Evolutionary conservation across 352 stramenopile species (phyloP), one percentile per base, ranked within the genome.

Genomic region (Aphanomyces stellatus): DNA sequence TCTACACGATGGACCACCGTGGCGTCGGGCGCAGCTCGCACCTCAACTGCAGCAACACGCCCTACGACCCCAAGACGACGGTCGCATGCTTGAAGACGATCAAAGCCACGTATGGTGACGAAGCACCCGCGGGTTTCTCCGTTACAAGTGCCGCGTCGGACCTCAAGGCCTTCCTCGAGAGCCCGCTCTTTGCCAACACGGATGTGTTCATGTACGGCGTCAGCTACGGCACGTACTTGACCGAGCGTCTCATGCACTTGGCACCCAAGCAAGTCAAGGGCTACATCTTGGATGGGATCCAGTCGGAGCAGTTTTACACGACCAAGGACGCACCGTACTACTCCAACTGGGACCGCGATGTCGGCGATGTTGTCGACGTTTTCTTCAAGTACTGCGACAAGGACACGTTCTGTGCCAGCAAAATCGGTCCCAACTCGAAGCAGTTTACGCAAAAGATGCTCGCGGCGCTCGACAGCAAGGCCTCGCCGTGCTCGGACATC

Each of bases 301-400:
- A 65, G 13, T 27, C 37, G 15, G 56, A 73, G 30, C 2, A 19
- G 78, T 76, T 76, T 87, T 4, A 87, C 79, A 46, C 0, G 37
- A 19, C 1, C 13, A 46, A 46, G 19, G 19, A 22, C 2, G 27
- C 28, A 28, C 46, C n/a, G 25, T 55, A 30, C 46, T 88, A 88
- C 57, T 89, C 82, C 17, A 89, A 91, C 57, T 91, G 82, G 82
- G 81, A 91, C 65, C 71, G 82, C 35, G 82, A 90, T 49, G 80
- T 90, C 4, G 78, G 78, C 24, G 62, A 30, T 15, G 7, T 55
- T 7, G 81, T 69, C 3, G 69, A 80, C 6, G 27, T 30, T 0
- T 81, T 76, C 55, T 51, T 82, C 19, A 61, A 37, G 0, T 49
- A 72, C 6, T 76, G 72, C 25, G 51, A 28, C 0, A 43, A 69